Base-by-base conservation (phyloP, 75 land plant genomes). In the Larix kaempferi region DNA sequence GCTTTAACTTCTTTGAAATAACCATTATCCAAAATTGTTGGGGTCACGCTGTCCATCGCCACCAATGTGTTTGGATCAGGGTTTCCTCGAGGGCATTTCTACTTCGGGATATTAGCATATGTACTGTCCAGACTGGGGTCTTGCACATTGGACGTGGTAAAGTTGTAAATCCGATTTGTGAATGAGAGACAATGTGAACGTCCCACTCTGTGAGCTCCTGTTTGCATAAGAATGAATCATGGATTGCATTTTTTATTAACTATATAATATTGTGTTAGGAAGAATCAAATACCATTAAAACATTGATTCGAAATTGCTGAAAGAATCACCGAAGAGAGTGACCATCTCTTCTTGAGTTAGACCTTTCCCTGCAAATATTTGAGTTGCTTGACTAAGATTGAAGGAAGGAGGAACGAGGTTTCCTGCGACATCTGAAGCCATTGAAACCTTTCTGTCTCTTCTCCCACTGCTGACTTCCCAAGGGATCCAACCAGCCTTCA, bases 301-400 rank as follows among this genome's bases (percentile, higher is more conserved):
- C 37, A 2, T 2, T n/a, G n/a, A n/a, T 35, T 35, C 37, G 3
- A 35, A 35, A 35, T 35, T 35, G 37, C 37, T 2, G 3, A 2
- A 35, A 35, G 37, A 41, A 41, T 59, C 2, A 89, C 96, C 94
- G 64, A 92, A 85, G 37, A 94, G 91, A 10, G 88, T 87, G 75
- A 94, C 87, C 94, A 94, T 90, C 52, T 94, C 94, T 39, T 86
- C 91, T 63, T 85, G 94, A 0, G 88, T 73, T 21, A 94, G 84
- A 16, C 97, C 97, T 73, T 94, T 86, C n/a, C 44, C 39, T 57
- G 82, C 88, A 73, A 94, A 94, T 55, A 55, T 14, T 27, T 82
- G 83, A 49, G 91, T 90, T 62, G 92, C 91, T 59, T 86, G 84
- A 25, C 58, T 57, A 12, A 86, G 65, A 59, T 80, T 78, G 11